These are phyloP conservation scores for Tricholoma furcatifolium DNA, from an alignment of 768 basidiomycete genomes.

Conservation along the genomic window DNA sequence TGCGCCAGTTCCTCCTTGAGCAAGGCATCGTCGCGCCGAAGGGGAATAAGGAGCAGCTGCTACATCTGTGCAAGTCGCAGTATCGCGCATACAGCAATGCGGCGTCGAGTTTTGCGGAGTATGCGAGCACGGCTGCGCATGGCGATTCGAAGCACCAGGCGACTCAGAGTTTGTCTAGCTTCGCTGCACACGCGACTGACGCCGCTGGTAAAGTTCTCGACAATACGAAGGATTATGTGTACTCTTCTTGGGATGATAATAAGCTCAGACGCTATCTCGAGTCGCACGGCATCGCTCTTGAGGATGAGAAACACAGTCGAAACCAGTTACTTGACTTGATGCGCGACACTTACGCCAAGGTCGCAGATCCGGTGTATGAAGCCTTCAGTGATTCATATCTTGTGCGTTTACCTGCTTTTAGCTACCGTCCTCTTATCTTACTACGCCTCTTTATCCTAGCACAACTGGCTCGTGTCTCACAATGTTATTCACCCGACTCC, in stretches of 20 bases:
- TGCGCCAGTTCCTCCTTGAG: conserved; percentile 82
- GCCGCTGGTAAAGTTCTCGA: conserved; percentile 54
- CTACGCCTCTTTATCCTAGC: conserved; percentile 34
- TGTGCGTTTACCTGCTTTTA: conserved; percentile 37
- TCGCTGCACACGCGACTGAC: conserved; percentile 52
- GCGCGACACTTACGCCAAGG: conserved; percentile 62
- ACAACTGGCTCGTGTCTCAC: conserved; percentile 82
- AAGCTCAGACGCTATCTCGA: conserved; percentile 71
- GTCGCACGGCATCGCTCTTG: conserved; percentile 70
- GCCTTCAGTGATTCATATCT: conserved; percentile 88
- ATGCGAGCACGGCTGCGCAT: conserved; percentile 54
- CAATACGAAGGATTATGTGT: conserved; percentile 82
- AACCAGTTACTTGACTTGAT: conserved; percentile 71
- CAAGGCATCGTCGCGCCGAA: conserved; percentile 85
- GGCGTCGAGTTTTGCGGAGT: conserved; percentile 52
- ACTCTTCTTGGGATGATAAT: conserved; percentile 87
- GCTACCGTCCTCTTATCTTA: not conserved
- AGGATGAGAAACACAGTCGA: conserved; percentile 47
- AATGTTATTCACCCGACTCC: conserved; percentile 65
- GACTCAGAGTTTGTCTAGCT: conserved; percentile 37
- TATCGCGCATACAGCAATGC: conserved; percentile 61
- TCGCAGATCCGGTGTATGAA: conserved; percentile 69
- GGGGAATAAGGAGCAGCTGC: conserved; percentile 76
- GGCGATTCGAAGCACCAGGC: conserved; percentile 39
- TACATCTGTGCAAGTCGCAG: conserved; percentile 72